phyloP scores from a whole-genome alignment of 805 yeast species.

The Sugiyamaella boreocaroliniensis region DNA sequence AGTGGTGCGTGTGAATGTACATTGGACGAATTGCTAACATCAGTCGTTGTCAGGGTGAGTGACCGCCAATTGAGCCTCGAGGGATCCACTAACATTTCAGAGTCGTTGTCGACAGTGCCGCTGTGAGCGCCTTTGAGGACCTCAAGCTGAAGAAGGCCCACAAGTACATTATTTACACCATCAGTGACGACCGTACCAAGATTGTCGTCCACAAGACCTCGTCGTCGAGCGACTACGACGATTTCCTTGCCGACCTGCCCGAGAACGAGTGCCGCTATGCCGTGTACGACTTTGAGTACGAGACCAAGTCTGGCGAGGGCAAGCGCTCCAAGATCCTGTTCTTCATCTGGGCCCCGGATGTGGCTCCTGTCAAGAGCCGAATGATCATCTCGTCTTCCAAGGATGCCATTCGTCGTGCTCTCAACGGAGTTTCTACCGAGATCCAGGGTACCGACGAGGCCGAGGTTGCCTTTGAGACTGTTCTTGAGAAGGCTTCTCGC shows the following conservation, averaged over 20 bases:
- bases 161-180: constrained; percentile 74
- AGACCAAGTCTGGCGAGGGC: constrained; percentile 84
- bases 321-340: constrained; percentile 72
- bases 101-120: constrained; percentile 83
- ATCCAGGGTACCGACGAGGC: constrained; percentile 97
- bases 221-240: constrained; percentile 66
- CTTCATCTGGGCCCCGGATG: constrained; percentile 95
- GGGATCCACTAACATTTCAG: constrained; percentile 30
- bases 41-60: constrained; percentile 4
- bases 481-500: constrained; percentile 80
- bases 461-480: constrained; percentile 92
- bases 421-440: constrained; percentile 90
- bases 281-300: constrained; percentile 94
- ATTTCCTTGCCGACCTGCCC: constrained; percentile 81
- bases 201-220: constrained; percentile 87
- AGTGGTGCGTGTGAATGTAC: background rate
- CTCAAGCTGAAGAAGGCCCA: constrained; percentile 76
- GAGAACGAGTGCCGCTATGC: constrained; percentile 97
- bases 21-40: background rate
- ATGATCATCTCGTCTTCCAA: constrained; percentile 98
- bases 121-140: constrained; percentile 89
- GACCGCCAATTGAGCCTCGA: background rate
- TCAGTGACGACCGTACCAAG: constrained; percentile 82
- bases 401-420: constrained; percentile 95
- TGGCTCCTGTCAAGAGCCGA: constrained; percentile 87